Conservation (phyloP, 176 grass and related monocot genomes). For the Ensete ventricosum region DNA sequence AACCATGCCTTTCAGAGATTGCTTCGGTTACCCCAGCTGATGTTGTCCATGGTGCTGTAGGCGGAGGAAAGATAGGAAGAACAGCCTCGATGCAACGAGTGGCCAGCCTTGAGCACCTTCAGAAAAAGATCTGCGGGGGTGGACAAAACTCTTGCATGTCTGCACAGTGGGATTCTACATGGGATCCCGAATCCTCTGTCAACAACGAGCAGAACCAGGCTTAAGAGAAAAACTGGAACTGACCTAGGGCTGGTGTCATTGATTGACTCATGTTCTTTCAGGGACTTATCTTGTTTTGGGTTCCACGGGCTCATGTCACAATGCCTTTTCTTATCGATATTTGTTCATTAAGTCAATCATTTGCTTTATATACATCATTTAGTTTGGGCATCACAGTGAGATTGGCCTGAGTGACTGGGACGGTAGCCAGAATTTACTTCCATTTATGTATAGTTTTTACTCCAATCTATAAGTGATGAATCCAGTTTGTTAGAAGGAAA, state of each 20-base stretch:
- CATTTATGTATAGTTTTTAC: no score
- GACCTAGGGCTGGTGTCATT: not conserved
- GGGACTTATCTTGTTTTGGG: not conserved
- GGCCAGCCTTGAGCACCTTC: constrained; percentile 58
- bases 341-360: not conserved
- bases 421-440: no score
- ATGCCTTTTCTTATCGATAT: not conserved
- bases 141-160: not conserved
- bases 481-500: no score
- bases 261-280: not conserved
- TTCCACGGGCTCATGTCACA: not conserved
- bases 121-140: constrained; percentile 47
- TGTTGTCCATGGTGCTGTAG: constrained; percentile 2
- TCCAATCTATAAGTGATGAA: no score
- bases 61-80: constrained; percentile 22
- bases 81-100: constrained; percentile 31
- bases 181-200: constrained; percentile 15
- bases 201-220: constrained; percentile 7
- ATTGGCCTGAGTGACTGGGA: no score
- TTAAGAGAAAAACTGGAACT: not conserved
- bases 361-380: not conserved
- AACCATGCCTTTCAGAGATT: constrained; percentile 6
- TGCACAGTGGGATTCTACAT: constrained; percentile 13
- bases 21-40: constrained; percentile 2
- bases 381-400: not conserved